Percentiles rank a stretch among this genome's conserved stretches.
phyloP scores from a whole-genome alignment of 495 filamentous ascomycete species.

The Parathielavia appendiculata region DNA sequence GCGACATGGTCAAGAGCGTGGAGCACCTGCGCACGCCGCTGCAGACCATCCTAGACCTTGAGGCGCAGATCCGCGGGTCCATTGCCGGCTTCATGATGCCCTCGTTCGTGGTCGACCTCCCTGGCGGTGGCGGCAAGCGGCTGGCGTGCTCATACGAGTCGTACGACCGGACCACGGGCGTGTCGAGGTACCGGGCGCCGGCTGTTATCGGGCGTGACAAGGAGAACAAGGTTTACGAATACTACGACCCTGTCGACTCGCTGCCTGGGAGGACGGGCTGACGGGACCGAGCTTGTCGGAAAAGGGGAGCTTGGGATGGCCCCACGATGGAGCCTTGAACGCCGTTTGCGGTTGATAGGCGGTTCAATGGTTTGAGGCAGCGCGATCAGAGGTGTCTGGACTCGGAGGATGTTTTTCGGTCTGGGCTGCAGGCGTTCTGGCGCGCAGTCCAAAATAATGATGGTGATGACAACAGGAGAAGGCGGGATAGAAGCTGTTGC shows the following conservation, averaged over 20 bases:
- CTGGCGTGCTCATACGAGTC: conserved; percentile 46
- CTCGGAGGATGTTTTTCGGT: too few species aligned
- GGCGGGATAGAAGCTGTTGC: too few species aligned
- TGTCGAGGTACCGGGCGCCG: conserved; percentile 50
- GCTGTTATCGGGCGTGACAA: conserved; percentile 43
- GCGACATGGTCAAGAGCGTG: conserved; percentile 51
- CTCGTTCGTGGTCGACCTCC: conserved; percentile 56
- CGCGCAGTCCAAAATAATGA: too few species aligned
- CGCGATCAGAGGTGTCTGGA: too few species aligned
- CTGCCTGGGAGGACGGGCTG: background rate
- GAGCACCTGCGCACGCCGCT: conserved; percentile 60
- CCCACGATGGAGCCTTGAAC: too few species aligned
- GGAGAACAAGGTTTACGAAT: conserved; percentile 48
- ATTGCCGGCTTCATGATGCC: conserved; percentile 58
- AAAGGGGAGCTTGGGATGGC: background rate
- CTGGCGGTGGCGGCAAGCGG: conserved; percentile 57
- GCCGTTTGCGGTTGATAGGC: too few species aligned
- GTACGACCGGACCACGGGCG: conserved; percentile 48
- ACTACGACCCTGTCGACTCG: conserved; percentile 49
- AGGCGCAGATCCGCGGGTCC: conserved; percentile 49
- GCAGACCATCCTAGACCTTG: conserved; percentile 50
- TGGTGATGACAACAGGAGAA: too few species aligned
- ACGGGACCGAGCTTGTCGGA: background rate
- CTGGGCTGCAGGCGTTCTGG: too few species aligned
- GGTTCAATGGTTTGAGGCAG: too few species aligned